Base-by-base conservation (phyloP, 2,329 filamentous ascomycete species). In the Byssochlamys sp. region DNA sequence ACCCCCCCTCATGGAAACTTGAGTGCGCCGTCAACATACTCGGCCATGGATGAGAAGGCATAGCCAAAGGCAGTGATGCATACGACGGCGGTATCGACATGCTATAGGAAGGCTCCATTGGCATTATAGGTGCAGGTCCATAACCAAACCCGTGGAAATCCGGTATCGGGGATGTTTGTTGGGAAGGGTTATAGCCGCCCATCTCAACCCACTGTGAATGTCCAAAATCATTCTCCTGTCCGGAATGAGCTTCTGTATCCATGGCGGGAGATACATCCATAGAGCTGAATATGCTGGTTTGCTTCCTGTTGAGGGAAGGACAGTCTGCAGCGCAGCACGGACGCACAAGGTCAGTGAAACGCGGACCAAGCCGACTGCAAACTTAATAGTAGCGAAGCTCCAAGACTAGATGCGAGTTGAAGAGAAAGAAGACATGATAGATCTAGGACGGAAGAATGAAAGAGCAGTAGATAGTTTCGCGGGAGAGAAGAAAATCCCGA, bases 21-120 rank as follows among this genome's bases (percentile, higher is more conserved):
- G 82, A 79, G 51, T 88, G 87, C 62, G 87, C 88, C 52, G 87
- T 88, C 69, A 92, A 77, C 81, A 91, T 87, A 71, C 89, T 92
- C 6, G 90, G 90, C 90, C 90, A 95, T 61, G 70, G 65, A 55
- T 86, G 81, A 52, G 80, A 80, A 25, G 86, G 85, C 77, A 89
- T 88, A 65, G 89, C 85, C 62, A 91, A 77, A 68, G 89, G 86
- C 25, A 88, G 84, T 31, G 78, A 75, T 48, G 75, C 74, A 64
- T 81, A 80, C 59, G 82, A 77, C 60, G 82, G 79, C 64, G 81
- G 81, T 63, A 83, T 79, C 65, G 84, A 80, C 63, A 80, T 77
- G 62, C 71, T 74, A 65, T 78, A 84, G 58, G 75, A 74, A 31
- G 78, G 71, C 58, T 86, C 83, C 62, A 84, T 77, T 31, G 84